Evolutionary conservation across 345 rosid genomes (phyloP).

Genomic region (Eucalyptus marginata): DNA sequence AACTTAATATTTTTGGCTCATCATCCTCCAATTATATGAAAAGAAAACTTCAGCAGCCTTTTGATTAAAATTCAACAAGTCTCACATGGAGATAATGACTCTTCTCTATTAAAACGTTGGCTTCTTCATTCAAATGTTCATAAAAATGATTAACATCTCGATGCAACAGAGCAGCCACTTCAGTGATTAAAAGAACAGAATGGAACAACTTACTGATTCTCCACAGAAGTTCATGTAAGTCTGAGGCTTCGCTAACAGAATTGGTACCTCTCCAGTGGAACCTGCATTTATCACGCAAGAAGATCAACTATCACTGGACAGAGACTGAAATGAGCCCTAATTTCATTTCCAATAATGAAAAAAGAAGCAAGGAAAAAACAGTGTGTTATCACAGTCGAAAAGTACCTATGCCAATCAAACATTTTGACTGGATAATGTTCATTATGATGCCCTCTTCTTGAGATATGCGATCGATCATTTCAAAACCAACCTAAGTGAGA

Average conservation of each 20-base stretch:
- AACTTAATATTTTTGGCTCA: background rate
- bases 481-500: constrained; percentile 71
- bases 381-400: background rate
- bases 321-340: background rate
- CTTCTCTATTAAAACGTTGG: background rate
- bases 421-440: constrained; percentile 87
- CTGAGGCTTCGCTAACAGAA: constrained; percentile 85
- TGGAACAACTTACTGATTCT: constrained; percentile 49
- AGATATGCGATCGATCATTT: constrained; percentile 71
- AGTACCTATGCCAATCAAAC: constrained; percentile 84
- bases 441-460: constrained; percentile 42
- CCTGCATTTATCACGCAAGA: constrained; percentile 49
- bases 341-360: background rate
- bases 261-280: constrained; percentile 77
- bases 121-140: background rate
- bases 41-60: background rate
- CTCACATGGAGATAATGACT: background rate
- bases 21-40: background rate
- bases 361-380: background rate
- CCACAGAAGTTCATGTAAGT: constrained; percentile 94
- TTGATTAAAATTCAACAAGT: background rate
- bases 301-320: background rate
- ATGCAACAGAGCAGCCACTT: background rate
- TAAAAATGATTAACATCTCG: background rate
- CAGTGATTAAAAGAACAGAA: background rate